A percentile compares a stretch with the other conserved stretches of the same genome.
phyloP scores from a whole-genome alignment of 371 early-diverging fungal genomes.

The Apophysomyces variabilis region DNA sequence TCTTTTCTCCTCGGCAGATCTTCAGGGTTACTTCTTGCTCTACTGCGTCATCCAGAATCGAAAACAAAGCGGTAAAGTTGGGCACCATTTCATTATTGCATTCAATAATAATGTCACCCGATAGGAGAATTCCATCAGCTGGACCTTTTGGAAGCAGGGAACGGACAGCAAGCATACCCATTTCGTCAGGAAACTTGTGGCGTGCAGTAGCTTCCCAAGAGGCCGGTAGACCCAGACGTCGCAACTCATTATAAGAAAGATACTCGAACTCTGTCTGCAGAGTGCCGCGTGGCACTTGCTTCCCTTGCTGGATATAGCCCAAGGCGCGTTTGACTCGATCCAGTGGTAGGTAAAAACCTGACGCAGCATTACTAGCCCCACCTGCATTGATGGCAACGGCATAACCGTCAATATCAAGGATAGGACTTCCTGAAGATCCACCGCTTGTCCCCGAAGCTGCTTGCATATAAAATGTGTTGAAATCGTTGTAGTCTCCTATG shows the following conservation, averaged over 20 bases:
- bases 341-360: constrained; percentile 61
- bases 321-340: constrained; percentile 73
- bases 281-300: constrained; percentile 74
- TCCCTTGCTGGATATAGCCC: constrained; percentile 58
- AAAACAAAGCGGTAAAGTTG: constrained; percentile 73
- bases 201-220: constrained; percentile 68
- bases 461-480: constrained; percentile 74
- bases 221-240: constrained; percentile 61
- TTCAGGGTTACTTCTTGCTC: constrained; percentile 59
- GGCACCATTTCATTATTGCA: constrained; percentile 67
- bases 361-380: constrained; percentile 59
- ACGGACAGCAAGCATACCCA: constrained; percentile 78
- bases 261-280: constrained; percentile 74
- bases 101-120: constrained; percentile 73
- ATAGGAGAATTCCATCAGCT: constrained; percentile 62
- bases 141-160: constrained; percentile 76
- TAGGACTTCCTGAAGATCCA: constrained; percentile 71
- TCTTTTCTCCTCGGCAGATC: constrained; percentile 73
- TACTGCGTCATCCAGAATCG: constrained; percentile 69
- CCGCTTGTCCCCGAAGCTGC: constrained; percentile 72
- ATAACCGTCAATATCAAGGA: constrained; percentile 67
- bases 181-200: constrained; percentile 60
- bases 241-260: constrained; percentile 63
- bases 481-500: constrained; percentile 71
- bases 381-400: constrained; percentile 73